Evolutionary conservation across 2,329 filamentous ascomycete genomes (phyloP).

Genomic region (Cryphonectria naterciae): DNA sequence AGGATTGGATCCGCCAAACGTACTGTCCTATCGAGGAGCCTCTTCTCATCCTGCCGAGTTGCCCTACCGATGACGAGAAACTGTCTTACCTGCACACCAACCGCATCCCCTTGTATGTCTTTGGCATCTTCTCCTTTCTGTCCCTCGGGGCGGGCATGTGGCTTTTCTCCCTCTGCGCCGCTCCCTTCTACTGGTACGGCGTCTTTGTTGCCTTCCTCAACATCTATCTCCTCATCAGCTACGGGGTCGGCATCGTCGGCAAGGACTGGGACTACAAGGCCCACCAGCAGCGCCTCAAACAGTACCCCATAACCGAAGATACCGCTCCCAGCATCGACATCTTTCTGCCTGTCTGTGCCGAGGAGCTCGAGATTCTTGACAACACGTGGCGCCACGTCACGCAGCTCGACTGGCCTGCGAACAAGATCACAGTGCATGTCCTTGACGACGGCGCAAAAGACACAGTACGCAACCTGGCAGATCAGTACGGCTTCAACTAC

Average conservation of each 20-base stretch:
- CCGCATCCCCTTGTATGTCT: conserved; percentile 44
- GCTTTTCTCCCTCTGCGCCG: conserved; percentile 44
- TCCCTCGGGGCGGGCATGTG: conserved; percentile 48
- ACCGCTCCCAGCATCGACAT: conserved; percentile 46
- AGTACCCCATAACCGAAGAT: conserved; percentile 39
- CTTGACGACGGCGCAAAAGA: conserved; percentile 44
- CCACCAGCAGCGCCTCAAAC: conserved; percentile 39
- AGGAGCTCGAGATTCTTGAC: conserved; percentile 45
- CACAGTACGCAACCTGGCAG: conserved; percentile 38
- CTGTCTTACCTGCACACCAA: conserved; percentile 45
- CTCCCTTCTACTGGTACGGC: conserved; percentile 44
- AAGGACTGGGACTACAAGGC: conserved; percentile 43
- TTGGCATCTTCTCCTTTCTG: conserved; percentile 45
- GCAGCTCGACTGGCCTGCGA: conserved; percentile 42
- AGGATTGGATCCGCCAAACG: conserved; percentile 36
- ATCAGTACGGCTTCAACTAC: conserved; percentile 44
- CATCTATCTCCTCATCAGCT: conserved; percentile 46
- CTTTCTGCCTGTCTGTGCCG: conserved; percentile 47
- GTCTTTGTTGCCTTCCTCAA: conserved; percentile 44
- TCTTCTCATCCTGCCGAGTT: conserved; percentile 40
- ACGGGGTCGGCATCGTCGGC: conserved; percentile 45
- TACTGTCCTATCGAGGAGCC: conserved; percentile 42
- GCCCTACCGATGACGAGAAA: conserved; percentile 46
- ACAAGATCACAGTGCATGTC: conserved; percentile 44
- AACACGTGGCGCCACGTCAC: conserved; percentile 43